These are phyloP conservation scores for Fusarium armeniacum DNA, from an alignment of 2,329 filamentous ascomycete genomes.

Conservation along the genomic window DNA sequence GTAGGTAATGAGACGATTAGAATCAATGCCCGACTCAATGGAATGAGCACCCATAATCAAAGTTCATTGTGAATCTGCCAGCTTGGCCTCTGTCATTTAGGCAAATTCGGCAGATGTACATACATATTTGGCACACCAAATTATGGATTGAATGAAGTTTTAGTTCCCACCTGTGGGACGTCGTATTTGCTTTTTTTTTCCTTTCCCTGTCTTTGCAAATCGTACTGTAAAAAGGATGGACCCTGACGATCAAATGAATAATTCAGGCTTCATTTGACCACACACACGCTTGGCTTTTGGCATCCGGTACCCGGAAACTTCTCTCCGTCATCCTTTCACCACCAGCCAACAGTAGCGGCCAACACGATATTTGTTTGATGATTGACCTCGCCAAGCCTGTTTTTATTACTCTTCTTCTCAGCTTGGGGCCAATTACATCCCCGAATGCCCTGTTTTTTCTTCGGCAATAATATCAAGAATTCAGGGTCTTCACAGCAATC, in stretches of 20 bases:
- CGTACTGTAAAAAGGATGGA: constrained; percentile 37
- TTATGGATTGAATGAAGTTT: constrained; percentile 23
- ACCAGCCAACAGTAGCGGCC: constrained; percentile 5
- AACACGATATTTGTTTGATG: constrained; percentile 8
- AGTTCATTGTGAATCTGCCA: background rate
- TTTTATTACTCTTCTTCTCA: constrained; percentile 7
- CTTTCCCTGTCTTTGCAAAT: constrained; percentile 3
- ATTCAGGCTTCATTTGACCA: constrained; percentile 16
- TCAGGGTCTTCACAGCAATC: constrained; percentile 29
- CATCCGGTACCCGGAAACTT: constrained; percentile 31
- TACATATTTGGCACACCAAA: background rate
- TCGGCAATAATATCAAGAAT: constrained; percentile 23
- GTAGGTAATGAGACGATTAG: background rate
- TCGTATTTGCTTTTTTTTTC: constrained; percentile 2
- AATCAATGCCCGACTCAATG: background rate
- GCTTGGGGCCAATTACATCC: background rate
- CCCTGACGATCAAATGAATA: constrained; percentile 45
- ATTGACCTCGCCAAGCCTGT: constrained; percentile 15
- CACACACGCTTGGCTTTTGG: constrained; percentile 15
- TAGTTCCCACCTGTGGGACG: constrained; percentile 32
- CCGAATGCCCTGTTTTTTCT: constrained; percentile 14
- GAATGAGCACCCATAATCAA: constrained; percentile 4
- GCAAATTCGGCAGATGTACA: constrained; percentile 12
- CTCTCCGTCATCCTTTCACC: constrained; percentile 24
- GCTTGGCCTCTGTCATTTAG: background rate